phyloP scores from a whole-genome alignment of 2,329 filamentous ascomycete species.

The Trichoderma endophyticum region DNA sequence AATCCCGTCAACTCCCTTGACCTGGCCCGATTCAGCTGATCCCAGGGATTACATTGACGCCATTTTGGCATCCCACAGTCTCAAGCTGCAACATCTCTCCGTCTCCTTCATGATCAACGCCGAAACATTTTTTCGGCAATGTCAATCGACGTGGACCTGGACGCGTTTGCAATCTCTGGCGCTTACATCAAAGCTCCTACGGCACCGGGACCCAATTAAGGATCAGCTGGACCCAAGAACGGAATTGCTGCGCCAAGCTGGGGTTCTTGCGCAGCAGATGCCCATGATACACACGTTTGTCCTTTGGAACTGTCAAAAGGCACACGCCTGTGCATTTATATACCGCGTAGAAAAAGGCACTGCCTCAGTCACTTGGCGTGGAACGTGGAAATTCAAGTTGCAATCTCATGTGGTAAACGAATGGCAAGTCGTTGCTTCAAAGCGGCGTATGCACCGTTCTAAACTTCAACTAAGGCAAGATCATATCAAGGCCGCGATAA shows the following conservation, averaged over 20 bases:
- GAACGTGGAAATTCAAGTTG: conserved; percentile 32
- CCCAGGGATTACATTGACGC: neutral
- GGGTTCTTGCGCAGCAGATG: conserved; percentile 28
- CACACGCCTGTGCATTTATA: conserved; percentile 34
- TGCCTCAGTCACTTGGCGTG: conserved; percentile 32
- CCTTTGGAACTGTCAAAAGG: conserved; percentile 33
- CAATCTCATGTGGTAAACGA: conserved; percentile 25
- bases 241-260: conserved; percentile 26
- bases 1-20: no score
- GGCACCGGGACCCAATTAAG: conserved; percentile 22
- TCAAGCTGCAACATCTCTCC: conserved; percentile 28
- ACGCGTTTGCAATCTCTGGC: conserved; percentile 28
- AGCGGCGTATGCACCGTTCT: neutral
- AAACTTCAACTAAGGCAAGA: conserved; percentile 22
- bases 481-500: conserved; percentile 16
- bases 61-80: conserved; percentile 19
- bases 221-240: conserved; percentile 21
- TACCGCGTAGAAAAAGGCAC: conserved; percentile 25
- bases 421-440: conserved; percentile 19
- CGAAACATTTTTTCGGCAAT: conserved; percentile 25
- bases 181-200: conserved; percentile 33
- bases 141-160: conserved; percentile 22
- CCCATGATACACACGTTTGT: conserved; percentile 32
- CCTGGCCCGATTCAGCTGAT: neutral
- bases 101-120: conserved; percentile 30